phyloP scores from a whole-genome alignment of 2,329 filamentous ascomycete species.

The Sclerotinia minor region DNA sequence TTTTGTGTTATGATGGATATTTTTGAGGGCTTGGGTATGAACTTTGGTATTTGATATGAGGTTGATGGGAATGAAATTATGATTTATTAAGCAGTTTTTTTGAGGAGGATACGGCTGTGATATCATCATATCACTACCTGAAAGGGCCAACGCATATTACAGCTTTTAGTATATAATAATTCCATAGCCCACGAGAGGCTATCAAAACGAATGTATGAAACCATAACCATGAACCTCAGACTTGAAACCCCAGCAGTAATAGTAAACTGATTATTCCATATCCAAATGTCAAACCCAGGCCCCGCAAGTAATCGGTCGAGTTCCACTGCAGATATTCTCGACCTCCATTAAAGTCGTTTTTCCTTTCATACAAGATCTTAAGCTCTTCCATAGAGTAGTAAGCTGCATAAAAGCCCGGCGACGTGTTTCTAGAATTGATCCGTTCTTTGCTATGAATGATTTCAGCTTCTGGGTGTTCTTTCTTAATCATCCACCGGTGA shows the following conservation, averaged over 20 bases:
- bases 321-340: slow-evolving; percentile 43
- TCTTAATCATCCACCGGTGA: slow-evolving; percentile 44
- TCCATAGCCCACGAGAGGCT: too few relatives aligned
- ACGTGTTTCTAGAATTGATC: slow-evolving; percentile 50
- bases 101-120: neutral
- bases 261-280: too few relatives aligned
- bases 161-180: neutral
- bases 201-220: neutral
- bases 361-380: slow-evolving; percentile 50
- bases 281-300: neutral
- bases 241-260: neutral
- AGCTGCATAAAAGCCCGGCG: slow-evolving; percentile 51
- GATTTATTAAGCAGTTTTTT: neutral
- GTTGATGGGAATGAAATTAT: neutral
- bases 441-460: slow-evolving; percentile 53
- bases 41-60: too few relatives aligned
- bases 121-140: accelerated
- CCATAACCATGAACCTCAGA: neutral
- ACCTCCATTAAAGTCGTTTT: slow-evolving; percentile 54
- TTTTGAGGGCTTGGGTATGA: too few relatives aligned
- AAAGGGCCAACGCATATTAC: too few relatives aligned
- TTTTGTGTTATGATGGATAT: neutral
- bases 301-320: neutral
- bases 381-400: slow-evolving; percentile 62
- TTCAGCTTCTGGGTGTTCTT: slow-evolving; percentile 48